These are phyloP conservation scores for Didymellaceae sp. DNA, from an alignment of 2,329 filamentous ascomycete species.

Conservation along the genomic window DNA sequence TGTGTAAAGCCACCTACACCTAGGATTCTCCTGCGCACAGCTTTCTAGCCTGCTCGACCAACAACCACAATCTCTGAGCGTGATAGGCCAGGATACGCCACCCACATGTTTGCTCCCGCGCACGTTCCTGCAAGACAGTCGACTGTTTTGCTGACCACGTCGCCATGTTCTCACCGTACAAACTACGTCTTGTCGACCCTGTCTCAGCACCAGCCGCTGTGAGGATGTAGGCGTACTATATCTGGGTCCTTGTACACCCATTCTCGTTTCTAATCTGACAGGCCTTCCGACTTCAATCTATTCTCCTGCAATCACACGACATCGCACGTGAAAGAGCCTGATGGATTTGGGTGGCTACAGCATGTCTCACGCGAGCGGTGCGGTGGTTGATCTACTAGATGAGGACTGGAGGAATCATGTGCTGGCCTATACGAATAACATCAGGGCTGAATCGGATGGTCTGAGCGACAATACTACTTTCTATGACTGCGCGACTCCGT, in stretches of 20 bases:
- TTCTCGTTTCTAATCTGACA: slow-evolving; percentile 30
- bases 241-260: slow-evolving; percentile 22
- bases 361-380: neutral
- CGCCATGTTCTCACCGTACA: slow-evolving; percentile 14
- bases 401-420: neutral
- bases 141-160: slow-evolving; percentile 14
- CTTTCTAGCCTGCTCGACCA: neutral
- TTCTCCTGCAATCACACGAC: neutral
- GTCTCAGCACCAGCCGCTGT: slow-evolving; percentile 32
- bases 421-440: neutral
- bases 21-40: neutral
- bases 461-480: neutral
- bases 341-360: neutral
- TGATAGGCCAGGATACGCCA: neutral
- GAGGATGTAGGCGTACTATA: slow-evolving; percentile 29
- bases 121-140: slow-evolving; percentile 10
- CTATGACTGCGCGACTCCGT: neutral
- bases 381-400: neutral
- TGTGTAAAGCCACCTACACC: neutral
- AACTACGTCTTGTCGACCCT: slow-evolving; percentile 12
- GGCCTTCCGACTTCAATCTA: slow-evolving; percentile 1
- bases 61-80: too few relatives aligned
- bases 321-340: neutral
- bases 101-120: neutral
- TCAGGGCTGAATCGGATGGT: neutral